Evolutionary conservation across 148 eudicot genomes (phyloP).

Genomic region (Diospyros lotus): DNA sequence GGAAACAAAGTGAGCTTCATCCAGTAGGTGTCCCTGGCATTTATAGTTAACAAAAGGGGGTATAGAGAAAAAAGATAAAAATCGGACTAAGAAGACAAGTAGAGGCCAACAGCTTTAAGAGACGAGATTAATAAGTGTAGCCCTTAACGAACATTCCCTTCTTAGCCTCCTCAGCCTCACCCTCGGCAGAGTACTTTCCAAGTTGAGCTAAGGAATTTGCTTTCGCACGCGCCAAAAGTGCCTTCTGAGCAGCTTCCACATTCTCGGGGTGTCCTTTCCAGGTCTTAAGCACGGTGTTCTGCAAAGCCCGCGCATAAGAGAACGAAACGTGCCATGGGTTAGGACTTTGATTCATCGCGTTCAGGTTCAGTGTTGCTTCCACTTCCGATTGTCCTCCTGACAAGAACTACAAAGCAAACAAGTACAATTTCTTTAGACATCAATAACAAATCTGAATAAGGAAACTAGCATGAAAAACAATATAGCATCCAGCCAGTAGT

Average conservation of each 20-base stretch:
- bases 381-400: slow-evolving; percentile 96
- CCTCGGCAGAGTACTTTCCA: slow-evolving; percentile 76
- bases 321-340: slow-evolving; percentile 99
- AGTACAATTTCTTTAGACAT: not conserved
- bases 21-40: no score
- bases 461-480: not conserved
- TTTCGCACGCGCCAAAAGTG: slow-evolving; percentile 79
- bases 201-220: slow-evolving; percentile 95
- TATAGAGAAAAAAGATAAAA: not conserved
- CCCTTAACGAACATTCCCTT: slow-evolving; percentile 97
- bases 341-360: slow-evolving; percentile 95
- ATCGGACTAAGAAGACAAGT: not conserved
- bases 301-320: slow-evolving; percentile 96
- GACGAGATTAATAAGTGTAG: slow-evolving; percentile 58
- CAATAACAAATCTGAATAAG: not conserved
- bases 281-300: slow-evolving; percentile 83
- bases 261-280: slow-evolving; percentile 94
- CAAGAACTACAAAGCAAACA: slow-evolving; percentile 53
- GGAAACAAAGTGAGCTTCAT: no score
- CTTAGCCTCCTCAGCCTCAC: slow-evolving; percentile 80
- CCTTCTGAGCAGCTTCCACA: slow-evolving; percentile 68
- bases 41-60: no score
- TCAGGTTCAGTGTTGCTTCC: slow-evolving; percentile 83
- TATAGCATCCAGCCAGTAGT: not conserved
- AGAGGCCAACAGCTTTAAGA: not conserved